Conservation (phyloP, 306 rosid genomes). For the Prunus fruticosa region DNA sequence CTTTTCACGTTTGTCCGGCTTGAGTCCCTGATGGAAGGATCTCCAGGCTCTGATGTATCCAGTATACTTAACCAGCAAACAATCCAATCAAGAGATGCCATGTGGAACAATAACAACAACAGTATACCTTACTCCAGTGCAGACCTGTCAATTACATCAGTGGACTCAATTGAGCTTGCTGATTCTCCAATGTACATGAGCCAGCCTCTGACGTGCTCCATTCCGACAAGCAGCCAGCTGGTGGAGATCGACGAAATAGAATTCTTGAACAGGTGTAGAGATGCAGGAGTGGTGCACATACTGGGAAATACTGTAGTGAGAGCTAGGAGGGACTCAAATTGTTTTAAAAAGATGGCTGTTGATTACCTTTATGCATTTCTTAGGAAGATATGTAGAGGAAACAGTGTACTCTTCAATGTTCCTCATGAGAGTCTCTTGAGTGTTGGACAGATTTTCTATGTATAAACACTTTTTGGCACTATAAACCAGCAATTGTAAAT, state of each 20-base stretch:
- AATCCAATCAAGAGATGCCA: conserved; percentile 8
- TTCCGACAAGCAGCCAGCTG: conserved; percentile 47
- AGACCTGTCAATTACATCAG: conserved; percentile 50
- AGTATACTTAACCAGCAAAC: conserved; percentile 53
- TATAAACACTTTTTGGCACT: conserved; percentile 18
- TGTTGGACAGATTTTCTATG: conserved; percentile 84
- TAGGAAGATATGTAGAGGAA: conserved; percentile 87
- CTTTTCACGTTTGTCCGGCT: conserved; percentile 65
- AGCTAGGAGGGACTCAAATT: conserved; percentile 70
- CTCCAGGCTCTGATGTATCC: conserved; percentile 75
- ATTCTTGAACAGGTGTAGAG: conserved; percentile 69
- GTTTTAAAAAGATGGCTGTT: conserved; percentile 69
- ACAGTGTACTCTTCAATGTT: conserved; percentile 81
- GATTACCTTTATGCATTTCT: conserved; percentile 88
- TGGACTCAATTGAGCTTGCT: conserved; percentile 55
- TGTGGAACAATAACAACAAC: conserved; percentile 24
- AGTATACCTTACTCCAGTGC: conserved; percentile 32
- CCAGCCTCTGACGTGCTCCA: conserved; percentile 35
- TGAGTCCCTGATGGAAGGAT: conserved; percentile 90
- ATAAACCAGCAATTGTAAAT: no score
- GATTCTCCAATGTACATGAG: conserved; percentile 42
- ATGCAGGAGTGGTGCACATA: conserved; percentile 95
- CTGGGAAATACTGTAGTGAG: conserved; percentile 78
- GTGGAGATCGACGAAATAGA: conserved; percentile 67
- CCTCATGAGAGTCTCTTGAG: conserved; percentile 94